Percentiles rank a stretch among this genome's conserved stretches.
Evolutionary conservation across 2,329 filamentous ascomycete species (phyloP).

Genomic region (Ceratocystis destructans): DNA sequence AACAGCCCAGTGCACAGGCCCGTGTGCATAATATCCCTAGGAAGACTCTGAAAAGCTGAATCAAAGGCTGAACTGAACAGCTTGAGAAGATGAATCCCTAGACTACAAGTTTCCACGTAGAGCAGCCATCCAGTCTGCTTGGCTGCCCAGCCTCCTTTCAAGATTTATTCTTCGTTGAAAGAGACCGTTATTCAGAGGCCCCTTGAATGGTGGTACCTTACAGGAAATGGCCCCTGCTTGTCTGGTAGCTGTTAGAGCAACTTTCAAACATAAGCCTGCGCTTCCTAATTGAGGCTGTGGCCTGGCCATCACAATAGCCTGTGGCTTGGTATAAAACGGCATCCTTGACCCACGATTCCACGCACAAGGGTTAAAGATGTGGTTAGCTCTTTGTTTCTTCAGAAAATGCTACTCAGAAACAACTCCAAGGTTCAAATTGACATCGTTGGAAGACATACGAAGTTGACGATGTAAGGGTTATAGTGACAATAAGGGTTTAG

Average conservation of each 20-base stretch:
- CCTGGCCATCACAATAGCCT: background rate
- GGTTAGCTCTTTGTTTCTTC: background rate
- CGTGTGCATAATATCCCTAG: background rate
- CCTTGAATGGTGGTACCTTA: background rate
- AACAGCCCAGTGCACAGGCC: background rate
- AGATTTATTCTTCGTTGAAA: background rate
- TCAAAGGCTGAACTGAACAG: background rate
- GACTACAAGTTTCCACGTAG: too few relatives aligned
- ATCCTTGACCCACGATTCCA: background rate
- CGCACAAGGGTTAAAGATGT: background rate
- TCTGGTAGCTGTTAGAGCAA: background rate
- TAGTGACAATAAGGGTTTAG: rapidly evolving
- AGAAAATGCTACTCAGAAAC: background rate
- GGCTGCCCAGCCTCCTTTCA: background rate
- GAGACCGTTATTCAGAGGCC: background rate
- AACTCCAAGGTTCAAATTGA: background rate
- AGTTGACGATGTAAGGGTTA: background rate
- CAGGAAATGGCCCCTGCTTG: background rate
- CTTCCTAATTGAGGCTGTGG: background rate
- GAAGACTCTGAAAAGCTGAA: background rate
- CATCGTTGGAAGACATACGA: background rate
- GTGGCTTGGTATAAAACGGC: background rate
- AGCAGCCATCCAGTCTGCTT: background rate
- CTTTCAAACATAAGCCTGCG: background rate
- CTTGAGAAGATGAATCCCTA: background rate